Evolutionary conservation across 2,329 filamentous ascomycete genomes (phyloP), one percentile per base, ranked within the genome.

Genomic region (Dendryphion nanum): DNA sequence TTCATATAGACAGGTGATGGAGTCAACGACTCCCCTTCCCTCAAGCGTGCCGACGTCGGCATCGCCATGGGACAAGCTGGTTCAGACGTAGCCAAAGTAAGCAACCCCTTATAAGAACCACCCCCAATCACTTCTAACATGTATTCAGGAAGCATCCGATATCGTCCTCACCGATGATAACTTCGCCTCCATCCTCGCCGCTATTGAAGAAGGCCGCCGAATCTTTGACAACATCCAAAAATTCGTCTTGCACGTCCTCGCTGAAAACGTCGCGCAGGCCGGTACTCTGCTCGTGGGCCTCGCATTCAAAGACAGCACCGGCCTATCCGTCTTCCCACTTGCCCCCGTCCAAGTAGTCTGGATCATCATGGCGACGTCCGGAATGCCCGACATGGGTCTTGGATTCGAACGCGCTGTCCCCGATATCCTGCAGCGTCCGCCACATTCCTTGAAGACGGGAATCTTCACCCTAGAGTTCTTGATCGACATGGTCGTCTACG

Each of bases 311-410:
- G 89, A 95, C 58, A 50, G 66, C 3, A 70, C 74, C 8, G 77
- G 79, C 6, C 76, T 86, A 44, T 93, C 88, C 0, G 88, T 95
- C 7, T 95, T 94, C 64, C 89, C 89, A 4, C 79, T 95, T 30
- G 82, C 86, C 0, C 88, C 89, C 0, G 81, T 95, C 10, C 83
- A 95, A 55, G 91, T 95, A 45, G 78, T 95, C 41, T 95, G 88
- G 89, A 88, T 95, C 63, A 95, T 95, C 66, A 91, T 95, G 85
- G 78, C 93, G 38, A 95, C 89, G 0, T 91, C 86, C 28, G 86
- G 84, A 5, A 81, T 93, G 63, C 89, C 89, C 1, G 89, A 90
- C 41, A 93, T 95, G 71, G 89, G 89, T 28, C 78, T 95, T 1
- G 88, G 89, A 15, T 84, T 89, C 50, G 89, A 95, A 64, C 70